These are phyloP conservation scores for Tetracentron sinense DNA, from an alignment of 164 flowering plant species.

Conservation along the genomic window DNA sequence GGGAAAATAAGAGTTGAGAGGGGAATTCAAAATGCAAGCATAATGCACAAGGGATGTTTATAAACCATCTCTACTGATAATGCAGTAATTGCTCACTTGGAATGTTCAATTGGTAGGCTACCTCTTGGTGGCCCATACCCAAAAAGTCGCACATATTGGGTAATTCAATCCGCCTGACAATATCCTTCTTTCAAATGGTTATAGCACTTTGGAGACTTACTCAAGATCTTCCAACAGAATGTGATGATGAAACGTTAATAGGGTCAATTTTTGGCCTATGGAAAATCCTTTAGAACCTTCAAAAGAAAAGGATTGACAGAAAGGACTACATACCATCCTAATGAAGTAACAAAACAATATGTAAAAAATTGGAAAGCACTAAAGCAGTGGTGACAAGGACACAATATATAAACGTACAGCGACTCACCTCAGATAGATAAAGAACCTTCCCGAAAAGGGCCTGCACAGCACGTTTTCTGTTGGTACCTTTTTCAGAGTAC, in stretches of 20 bases:
- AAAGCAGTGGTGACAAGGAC: neutral
- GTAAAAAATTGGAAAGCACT: neutral
- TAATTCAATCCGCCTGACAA: too few species aligned
- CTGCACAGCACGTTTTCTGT: slow-evolving; percentile 91
- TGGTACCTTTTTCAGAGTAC: slow-evolving; percentile 83
- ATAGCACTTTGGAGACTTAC: neutral
- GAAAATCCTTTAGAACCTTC: too few species aligned
- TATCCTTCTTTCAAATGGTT: too few species aligned
- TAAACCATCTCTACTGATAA: too few species aligned
- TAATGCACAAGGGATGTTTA: too few species aligned
- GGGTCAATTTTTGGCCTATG: neutral
- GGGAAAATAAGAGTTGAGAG: too few species aligned
- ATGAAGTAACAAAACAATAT: neutral
- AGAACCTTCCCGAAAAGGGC: slow-evolving; percentile 83
- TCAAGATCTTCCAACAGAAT: neutral
- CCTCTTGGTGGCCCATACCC: neutral
- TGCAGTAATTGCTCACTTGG: too few species aligned
- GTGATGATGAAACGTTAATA: neutral
- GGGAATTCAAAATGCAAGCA: too few species aligned
- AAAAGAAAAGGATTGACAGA: neutral
- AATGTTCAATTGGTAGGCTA: neutral
- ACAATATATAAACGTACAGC: neutral
- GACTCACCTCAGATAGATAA: slow-evolving; percentile 82
- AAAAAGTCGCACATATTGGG: neutral
- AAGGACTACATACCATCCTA: neutral